Percentiles rank a stretch among this genome's conserved stretches.
These are phyloP conservation scores for Ramaria sp. DNA, from an alignment of 768 basidiomycete species.

Conservation along the genomic window DNA sequence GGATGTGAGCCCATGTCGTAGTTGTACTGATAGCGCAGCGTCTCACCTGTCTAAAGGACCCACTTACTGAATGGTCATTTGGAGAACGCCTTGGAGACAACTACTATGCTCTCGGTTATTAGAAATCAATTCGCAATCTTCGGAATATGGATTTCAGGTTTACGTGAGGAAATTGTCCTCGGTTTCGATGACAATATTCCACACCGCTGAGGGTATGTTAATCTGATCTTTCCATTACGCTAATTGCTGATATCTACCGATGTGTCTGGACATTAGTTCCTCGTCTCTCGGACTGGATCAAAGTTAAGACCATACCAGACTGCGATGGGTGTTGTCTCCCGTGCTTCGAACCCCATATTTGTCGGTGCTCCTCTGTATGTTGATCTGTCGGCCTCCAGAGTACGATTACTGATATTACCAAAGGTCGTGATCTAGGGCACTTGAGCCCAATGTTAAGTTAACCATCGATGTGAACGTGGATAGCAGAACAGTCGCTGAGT, in stretches of 20 bases:
- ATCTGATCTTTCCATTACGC: neutral
- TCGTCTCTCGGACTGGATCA: constrained; percentile 22
- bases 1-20: constrained; percentile 3
- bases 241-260: too few species aligned
- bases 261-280: neutral
- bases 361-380: constrained; percentile 36
- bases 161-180: constrained; percentile 32
- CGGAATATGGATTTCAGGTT: constrained; percentile 25
- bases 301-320: constrained; percentile 18
- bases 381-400: neutral
- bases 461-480: neutral
- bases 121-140: constrained; percentile 27
- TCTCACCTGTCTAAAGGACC: constrained; percentile 17
- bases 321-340: constrained; percentile 26
- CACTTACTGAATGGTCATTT: constrained; percentile 29
- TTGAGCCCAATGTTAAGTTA: constrained; percentile 3
- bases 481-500: neutral
- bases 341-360: constrained; percentile 34
- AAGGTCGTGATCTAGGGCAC: constrained; percentile 10
- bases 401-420: neutral
- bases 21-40: neutral
- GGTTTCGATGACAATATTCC: constrained; percentile 31
- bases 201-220: constrained; percentile 10
- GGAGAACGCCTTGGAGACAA: constrained; percentile 20
- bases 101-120: constrained; percentile 20